Evolutionary conservation across 106 monocot species (phyloP).

Genomic region (Apostasia shenzhenica): DNA sequence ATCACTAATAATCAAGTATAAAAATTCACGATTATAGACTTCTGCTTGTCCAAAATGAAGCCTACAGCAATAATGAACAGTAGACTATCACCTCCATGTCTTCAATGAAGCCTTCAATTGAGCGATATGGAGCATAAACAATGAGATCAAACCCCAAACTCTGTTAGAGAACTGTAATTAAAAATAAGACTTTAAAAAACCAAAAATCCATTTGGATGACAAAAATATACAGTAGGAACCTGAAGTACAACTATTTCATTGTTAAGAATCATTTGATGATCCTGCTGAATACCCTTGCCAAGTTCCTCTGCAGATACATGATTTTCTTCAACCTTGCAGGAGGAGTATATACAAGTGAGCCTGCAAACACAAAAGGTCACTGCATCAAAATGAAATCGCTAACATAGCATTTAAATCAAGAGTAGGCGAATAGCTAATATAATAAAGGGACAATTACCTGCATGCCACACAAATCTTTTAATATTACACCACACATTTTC

Average conservation of each 20-base stretch:
- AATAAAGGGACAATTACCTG: no score
- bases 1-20: background rate
- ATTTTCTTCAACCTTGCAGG: constrained; percentile 98
- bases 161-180: constrained; percentile 26
- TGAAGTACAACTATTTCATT: constrained; percentile 94
- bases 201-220: background rate
- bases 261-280: constrained; percentile 88
- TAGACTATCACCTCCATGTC: constrained; percentile 57
- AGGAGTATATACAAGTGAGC: constrained; percentile 92
- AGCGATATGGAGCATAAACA: constrained; percentile 90
- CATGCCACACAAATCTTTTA: no score
- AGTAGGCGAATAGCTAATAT: no score
- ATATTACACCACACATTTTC: no score
- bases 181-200: background rate
- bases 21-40: background rate
- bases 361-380: constrained; percentile 27
- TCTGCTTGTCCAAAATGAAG: background rate
- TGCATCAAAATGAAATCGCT: constrained; percentile 4
- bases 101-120: constrained; percentile 75
- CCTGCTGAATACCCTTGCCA: constrained; percentile 95
- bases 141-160: constrained; percentile 92
- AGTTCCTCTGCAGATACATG: constrained; percentile 98
- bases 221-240: constrained; percentile 20
- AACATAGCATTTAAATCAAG: background rate
- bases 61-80: background rate